These are phyloP conservation scores for Arthrocladium fulminans DNA, from an alignment of 2,329 filamentous ascomycete genomes.

Conservation along the genomic window DNA sequence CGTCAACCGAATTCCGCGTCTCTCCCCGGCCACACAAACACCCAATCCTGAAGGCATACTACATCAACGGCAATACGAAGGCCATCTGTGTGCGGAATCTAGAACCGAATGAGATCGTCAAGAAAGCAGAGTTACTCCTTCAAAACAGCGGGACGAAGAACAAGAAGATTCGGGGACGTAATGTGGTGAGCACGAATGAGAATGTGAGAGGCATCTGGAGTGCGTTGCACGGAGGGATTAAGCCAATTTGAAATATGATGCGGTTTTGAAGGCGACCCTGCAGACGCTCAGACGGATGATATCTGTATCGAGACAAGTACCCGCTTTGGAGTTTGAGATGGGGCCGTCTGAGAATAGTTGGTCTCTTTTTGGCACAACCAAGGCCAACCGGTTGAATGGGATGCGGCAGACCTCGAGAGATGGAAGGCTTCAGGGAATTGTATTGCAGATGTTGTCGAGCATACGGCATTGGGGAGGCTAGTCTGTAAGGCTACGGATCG, in stretches of 20 bases:
- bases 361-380: too few relatives aligned
- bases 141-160: conserved; percentile 41
- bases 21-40: conserved; percentile 85
- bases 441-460: too few relatives aligned
- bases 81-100: conserved; percentile 83
- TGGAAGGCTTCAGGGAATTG: too few relatives aligned
- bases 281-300: too few relatives aligned
- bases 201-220: conserved; percentile 58
- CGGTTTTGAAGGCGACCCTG: too few relatives aligned
- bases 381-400: too few relatives aligned
- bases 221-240: conserved; percentile 51
- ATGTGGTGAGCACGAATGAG: conserved; percentile 54
- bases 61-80: conserved; percentile 83
- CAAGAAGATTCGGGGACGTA: conserved; percentile 46
- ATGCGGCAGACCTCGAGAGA: too few relatives aligned
- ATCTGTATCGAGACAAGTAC: too few relatives aligned
- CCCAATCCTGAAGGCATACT: conserved; percentile 79
- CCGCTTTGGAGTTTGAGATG: too few relatives aligned
- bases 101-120: conserved; percentile 66
- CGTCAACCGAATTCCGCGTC: conserved; percentile 80
- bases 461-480: too few relatives aligned
- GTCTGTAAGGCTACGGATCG: too few relatives aligned
- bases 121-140: conserved; percentile 55
- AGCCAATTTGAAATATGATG: conserved; percentile 35
- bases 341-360: too few relatives aligned